Evolutionary conservation across 345 rosid genomes (phyloP).

Genomic region (Moringa oleifera): DNA sequence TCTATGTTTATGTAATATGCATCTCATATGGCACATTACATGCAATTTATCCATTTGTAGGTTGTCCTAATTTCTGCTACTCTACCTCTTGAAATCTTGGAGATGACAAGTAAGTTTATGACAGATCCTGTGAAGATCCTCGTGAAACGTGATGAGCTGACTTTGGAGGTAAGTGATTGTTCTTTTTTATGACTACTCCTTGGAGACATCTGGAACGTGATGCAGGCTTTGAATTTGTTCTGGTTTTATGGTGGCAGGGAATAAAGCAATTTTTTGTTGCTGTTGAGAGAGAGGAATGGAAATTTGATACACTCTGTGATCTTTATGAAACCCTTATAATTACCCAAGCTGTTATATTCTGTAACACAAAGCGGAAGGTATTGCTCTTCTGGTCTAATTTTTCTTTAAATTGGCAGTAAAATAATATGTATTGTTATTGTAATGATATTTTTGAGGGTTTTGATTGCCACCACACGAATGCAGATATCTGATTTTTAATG

Average conservation of each 20-base stretch:
- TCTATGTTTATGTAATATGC: background rate
- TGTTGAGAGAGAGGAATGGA: conserved; percentile 98
- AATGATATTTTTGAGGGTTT: too few species aligned
- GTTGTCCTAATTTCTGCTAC: conserved; percentile 96
- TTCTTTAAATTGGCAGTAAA: background rate
- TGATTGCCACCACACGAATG: too few species aligned
- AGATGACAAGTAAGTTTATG: conserved; percentile 91
- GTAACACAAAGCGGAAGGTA: conserved; percentile 97
- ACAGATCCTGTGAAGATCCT: conserved; percentile 95
- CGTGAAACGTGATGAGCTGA: conserved; percentile 97
- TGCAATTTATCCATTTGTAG: conserved; percentile 23
- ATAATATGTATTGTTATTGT: too few species aligned
- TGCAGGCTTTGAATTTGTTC: background rate
- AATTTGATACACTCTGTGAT: conserved; percentile 93
- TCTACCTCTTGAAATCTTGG: conserved; percentile 94
- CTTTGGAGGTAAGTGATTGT: conserved; percentile 59
- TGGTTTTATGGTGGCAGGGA: conserved; percentile 51
- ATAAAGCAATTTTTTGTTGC: conserved; percentile 93
- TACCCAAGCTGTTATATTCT: conserved; percentile 95
- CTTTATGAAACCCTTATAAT: conserved; percentile 93
- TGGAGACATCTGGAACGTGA: background rate
- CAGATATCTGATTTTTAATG: too few species aligned
- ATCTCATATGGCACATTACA: background rate
- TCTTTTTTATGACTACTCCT: background rate
- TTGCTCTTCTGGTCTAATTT: background rate